Evolutionary conservation across 2,329 filamentous ascomycete species (phyloP), one percentile per base, ranked within the genome.

Genomic region (Phyllosticta paracitricarpa): DNA sequence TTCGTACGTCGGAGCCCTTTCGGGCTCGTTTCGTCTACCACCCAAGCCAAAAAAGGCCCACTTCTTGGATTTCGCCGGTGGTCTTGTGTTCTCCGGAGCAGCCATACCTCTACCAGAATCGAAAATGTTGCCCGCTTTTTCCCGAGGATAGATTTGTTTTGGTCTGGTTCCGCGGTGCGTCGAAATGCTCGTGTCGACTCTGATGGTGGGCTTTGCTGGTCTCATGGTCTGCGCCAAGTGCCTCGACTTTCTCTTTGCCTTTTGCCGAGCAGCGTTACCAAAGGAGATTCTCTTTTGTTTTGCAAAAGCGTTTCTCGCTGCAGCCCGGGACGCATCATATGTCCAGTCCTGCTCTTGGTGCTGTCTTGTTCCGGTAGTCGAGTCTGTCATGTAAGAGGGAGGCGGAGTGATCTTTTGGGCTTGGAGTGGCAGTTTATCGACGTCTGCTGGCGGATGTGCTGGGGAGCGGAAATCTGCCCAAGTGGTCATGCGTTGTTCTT

Each of bases 161-260:
- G 82, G 69, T 78, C 78, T 63, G 72, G 76, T 63, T 55, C 68
- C 75, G 66, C 66, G 68, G 58, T 77, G 75, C 51, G 71, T 69
- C 33, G 83, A 77, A 77, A 89, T 86, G 68, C 86, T 86, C 2
- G 88, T 91, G 65, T 89, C 84, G 22, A 91, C 71, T 64, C 78
- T 86, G 68, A 89, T 88, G 12, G 85, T 85, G 8, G 82, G 82
- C 60, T 56, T 48, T n/a, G 54, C 25, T 5, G 40, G 40, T 22
- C 72, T 81, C 79, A 61, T 80, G 78, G 70, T 86, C 83, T 68
- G 85, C 78, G 24, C 79, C 78, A 69, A 57, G 9, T 51, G 62
- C 67, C 82, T 83, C 67, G 88, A 84, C 58, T 84, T 79, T 30
- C 81, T 79, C 60, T 81, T 81, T 3, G 85, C 88, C 68, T 81